Base-by-base conservation (phyloP, 768 basidiomycete species). In the Chalciporus pseudorubinellus region DNA sequence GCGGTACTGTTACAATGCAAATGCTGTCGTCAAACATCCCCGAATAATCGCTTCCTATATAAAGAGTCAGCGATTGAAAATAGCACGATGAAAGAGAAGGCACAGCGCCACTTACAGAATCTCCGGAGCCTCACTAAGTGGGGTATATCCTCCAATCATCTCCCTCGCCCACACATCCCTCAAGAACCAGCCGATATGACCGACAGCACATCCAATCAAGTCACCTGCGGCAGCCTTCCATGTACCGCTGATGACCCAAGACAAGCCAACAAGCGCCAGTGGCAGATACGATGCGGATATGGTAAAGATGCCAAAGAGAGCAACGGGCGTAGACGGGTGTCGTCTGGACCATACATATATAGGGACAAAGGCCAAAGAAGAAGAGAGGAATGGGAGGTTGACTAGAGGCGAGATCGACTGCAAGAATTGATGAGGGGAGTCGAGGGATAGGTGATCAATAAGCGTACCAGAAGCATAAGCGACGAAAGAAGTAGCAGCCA, bases 291-390 rank as follows among this genome's bases (percentile, higher is more conserved):
- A 92, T 0, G 95, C 95, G 0, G 92, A 88, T 63, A 99, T 94
- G 4, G 92, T 98, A 62, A 98, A 78, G 22, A 98, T 75, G 9
- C 95, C 95, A 60, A 99, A 97, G 14, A 99, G 81, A 3, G 92
- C 95, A 51, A 99, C 93, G n/a, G 92, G 92, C 4, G 93, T 92
- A 4, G 87, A 84, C 3, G 95, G 94, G 66, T 99, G 95, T 19
- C 94, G 80, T 47, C 95, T 77, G 16, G 94, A 93, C 97, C 97
- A 99, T 53, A 98, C 77, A 68, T 99, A 99, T 36, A 98, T 97
- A 3, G 95, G 89, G 3, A 95, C 91, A 63, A 95, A 97, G 1
- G 94, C 93, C 26, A 95, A 80, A 0, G 93, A 85, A 0, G 92
- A 90, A 5, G 94, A 95, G 40, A 98, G 84, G 74, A 97, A 95